Evolutionary conservation across 169 alveolate genomes (phyloP).

Genomic region (Cytauxzoon felis): DNA sequence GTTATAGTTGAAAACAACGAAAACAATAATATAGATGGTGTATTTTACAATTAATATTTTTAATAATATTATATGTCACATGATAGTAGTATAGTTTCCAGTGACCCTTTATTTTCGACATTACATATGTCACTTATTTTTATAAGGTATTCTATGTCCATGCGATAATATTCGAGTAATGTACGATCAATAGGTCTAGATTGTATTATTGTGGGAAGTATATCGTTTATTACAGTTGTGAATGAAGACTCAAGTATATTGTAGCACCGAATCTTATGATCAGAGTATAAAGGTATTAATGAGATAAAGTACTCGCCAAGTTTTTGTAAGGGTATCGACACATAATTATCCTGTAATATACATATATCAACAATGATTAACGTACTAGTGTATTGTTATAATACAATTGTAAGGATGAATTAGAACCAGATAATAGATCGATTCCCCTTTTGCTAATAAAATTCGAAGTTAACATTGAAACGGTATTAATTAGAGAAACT

Average conservation of each 20-base stretch:
- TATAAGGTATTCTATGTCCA: constrained; percentile 43
- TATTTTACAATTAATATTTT: neutral
- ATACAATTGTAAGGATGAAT: neutral
- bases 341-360: neutral
- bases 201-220: constrained; percentile 19
- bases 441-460: neutral
- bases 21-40: constrained; percentile 9
- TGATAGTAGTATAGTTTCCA: constrained; percentile 10
- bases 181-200: constrained; percentile 3
- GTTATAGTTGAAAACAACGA: constrained; percentile 44
- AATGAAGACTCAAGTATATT: constrained; percentile 17
- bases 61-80: neutral
- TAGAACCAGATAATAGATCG: neutral
- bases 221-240: constrained; percentile 33
- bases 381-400: neutral
- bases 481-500: neutral
- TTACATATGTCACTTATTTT: constrained; percentile 18
- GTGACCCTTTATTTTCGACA: constrained; percentile 25
- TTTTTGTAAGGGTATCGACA: constrained; percentile 2
- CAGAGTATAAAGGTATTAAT: constrained; percentile 28
- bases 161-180: neutral
- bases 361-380: neutral
- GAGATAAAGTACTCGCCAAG: constrained; percentile 55
- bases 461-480: neutral
- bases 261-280: neutral